Conservation (phyloP, 2,329 filamentous ascomycete species). For the Tolypocladium endophyticum region DNA sequence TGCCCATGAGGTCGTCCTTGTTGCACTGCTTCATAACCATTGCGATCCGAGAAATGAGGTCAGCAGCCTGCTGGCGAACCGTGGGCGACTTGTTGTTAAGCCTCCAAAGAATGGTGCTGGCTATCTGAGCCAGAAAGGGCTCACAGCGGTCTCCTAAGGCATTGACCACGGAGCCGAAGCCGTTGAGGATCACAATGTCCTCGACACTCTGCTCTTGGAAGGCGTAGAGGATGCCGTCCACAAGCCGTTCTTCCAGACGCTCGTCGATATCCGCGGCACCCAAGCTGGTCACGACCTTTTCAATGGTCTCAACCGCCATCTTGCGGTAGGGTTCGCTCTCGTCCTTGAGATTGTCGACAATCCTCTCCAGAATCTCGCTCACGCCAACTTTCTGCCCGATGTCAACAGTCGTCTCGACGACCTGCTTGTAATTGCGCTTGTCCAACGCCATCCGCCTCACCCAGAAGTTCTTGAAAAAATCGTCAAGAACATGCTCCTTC, state of each 20-base stretch:
- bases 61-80: conserved; percentile 91
- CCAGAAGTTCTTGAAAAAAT: conserved; percentile 99
- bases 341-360: conserved; percentile 93
- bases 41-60: conserved; percentile 91
- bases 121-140: conserved; percentile 92
- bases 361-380: conserved; percentile 84
- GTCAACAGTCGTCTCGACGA: conserved; percentile 96
- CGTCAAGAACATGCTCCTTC: conserved; percentile 87
- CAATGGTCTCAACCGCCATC: conserved; percentile 97
- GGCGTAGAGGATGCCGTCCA: conserved; percentile 88
- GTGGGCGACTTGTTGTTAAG: conserved; percentile 97
- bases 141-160: conserved; percentile 89
- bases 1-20: conserved; percentile 91
- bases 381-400: conserved; percentile 97
- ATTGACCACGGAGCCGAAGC: conserved; percentile 95
- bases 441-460: conserved; percentile 93
- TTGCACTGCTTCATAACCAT: conserved; percentile 99
- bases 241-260: conserved; percentile 81
- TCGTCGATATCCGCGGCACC: conserved; percentile 92
- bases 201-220: conserved; percentile 98
- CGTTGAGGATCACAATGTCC: conserved; percentile 91
- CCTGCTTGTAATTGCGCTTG: conserved; percentile 94
- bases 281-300: conserved; percentile 88
- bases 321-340: conserved; percentile 97
- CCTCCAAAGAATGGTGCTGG: conserved; percentile 90